Base-by-base conservation (phyloP, 2,329 filamentous ascomycete species). In the Colletotrichum theobromicola region DNA sequence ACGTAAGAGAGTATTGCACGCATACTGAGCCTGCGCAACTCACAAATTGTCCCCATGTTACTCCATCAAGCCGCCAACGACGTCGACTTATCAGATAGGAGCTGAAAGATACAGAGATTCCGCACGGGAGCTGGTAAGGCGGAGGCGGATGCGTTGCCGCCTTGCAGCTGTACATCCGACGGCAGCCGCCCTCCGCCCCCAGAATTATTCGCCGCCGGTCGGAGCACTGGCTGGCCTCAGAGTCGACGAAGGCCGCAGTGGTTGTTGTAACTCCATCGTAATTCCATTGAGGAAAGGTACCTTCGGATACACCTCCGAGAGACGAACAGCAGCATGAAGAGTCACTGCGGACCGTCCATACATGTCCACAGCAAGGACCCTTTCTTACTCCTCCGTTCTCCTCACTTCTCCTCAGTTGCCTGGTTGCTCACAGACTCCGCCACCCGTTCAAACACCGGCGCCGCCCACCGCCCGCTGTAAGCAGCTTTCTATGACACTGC, bases 401-500 rank as follows among this genome's bases (percentile, higher is more conserved):
- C 55, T 32, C 57, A 53, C n/a, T n/a, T n/a, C n/a, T n/a, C n/a
- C n/a, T n/a, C n/a, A n/a, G n/a, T n/a, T n/a, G n/a, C n/a, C n/a
- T n/a, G n/a, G n/a, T n/a, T 57, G 34, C 30, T 42, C 15, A 18
- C 53, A 61, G 34, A 30, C 67, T 61, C 67, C 67, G 68, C 72
- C 67, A 71, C 37, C 61, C 60, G 53, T 65, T 57, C 71, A 66
- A 66, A 66, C 61, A 35, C 67, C 42, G 60, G 67, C 66, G 67
- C 64, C 58, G 70, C 46, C 58, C 60, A n/a, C 50, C 67, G 71
- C 60, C 42, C n/a, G 60, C 57, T 32, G 15, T 24, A n/a, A 24
- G 60, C 32, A 62, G 21, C 69, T 67, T 46, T 71, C 53, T 42
- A 74, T 74, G 72, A 71, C 72, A 66, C 67, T 61, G 55, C 26